Percentiles rank a stretch among this genome's conserved stretches.
phyloP scores from a whole-genome alignment of 768 basidiomycete genomes.

The Leccinum incarnatum region DNA sequence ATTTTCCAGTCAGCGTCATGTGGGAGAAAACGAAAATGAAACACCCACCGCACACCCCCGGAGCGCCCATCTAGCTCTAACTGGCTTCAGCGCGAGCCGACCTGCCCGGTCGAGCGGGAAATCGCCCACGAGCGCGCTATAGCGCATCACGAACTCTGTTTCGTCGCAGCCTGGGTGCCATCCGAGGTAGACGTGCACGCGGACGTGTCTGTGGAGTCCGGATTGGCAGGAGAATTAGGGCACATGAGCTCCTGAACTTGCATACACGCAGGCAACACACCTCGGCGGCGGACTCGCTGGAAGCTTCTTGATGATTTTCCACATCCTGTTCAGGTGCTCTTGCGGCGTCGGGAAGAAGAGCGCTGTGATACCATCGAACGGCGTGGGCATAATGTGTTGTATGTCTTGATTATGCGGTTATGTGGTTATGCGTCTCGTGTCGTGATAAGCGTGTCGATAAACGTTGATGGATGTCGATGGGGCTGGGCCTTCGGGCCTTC shows the following conservation, averaged over 20 bases:
- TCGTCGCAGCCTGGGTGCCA: constrained; percentile 31
- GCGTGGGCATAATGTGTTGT: background rate
- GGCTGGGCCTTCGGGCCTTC: background rate
- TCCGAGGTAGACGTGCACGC: constrained; percentile 31
- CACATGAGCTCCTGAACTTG: background rate
- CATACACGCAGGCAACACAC: constrained; percentile 3
- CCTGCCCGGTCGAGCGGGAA: constrained; percentile 26
- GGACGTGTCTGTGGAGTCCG: constrained; percentile 24
- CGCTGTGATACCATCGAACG: constrained; percentile 13
- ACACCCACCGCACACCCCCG: constrained; percentile 22
- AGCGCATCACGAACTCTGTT: constrained; percentile 26
- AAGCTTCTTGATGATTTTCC: constrained; percentile 20
- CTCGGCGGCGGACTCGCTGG: constrained; percentile 15
- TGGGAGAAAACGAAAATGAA: background rate
- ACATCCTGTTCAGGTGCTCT: constrained; percentile 25
- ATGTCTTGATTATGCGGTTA: background rate
- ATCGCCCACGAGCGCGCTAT: constrained; percentile 27
- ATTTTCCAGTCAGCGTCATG: background rate
- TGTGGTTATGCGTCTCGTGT: background rate
- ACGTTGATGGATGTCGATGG: background rate
- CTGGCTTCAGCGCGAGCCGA: constrained; percentile 13
- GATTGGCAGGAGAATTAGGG: background rate
- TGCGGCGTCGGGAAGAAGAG: constrained; percentile 15
- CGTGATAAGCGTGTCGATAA: background rate
- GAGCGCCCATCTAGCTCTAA: constrained; percentile 25